Percentiles rank a stretch among this genome's conserved stretches.
phyloP scores from a whole-genome alignment of 2,329 filamentous ascomycete genomes.

The Furcasterigmium sp. region DNA sequence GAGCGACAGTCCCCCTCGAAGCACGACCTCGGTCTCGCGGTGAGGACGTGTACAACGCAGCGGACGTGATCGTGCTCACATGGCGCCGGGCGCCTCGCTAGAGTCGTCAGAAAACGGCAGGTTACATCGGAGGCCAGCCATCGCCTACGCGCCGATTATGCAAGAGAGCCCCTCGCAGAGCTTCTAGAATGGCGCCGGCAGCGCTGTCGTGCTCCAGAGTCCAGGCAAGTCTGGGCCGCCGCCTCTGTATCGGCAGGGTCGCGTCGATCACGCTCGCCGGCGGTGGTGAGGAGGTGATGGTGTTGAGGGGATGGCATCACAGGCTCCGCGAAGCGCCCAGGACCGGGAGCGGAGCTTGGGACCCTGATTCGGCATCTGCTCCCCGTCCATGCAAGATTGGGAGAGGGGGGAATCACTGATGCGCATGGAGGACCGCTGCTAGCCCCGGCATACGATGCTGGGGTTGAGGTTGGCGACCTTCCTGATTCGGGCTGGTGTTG shows the following conservation, averaged over 20 bases:
- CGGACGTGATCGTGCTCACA: background rate
- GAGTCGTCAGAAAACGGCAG: constrained; percentile 1
- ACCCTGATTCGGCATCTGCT: constrained; percentile 5
- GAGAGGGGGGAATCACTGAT: background rate
- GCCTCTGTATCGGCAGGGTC: background rate
- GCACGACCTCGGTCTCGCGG: too few relatives aligned
- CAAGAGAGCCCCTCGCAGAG: background rate
- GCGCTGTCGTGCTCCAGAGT: background rate
- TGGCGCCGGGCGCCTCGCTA: background rate
- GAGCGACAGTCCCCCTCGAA: too few relatives aligned
- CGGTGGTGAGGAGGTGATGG: background rate
- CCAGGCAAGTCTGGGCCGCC: too few relatives aligned
- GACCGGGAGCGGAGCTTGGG: background rate
- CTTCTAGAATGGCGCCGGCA: background rate
- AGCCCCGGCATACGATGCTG: constrained; percentile 1
- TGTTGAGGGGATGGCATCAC: background rate
- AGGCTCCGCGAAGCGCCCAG: background rate
- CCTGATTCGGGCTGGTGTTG: constrained; percentile 1
- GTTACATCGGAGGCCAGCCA: background rate
- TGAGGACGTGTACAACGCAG: too few relatives aligned
- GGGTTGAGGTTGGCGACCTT: constrained; percentile 1
- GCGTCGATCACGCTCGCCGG: background rate
- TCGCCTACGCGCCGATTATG: background rate
- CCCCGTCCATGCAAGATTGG: constrained; percentile 1
- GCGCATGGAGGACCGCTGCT: background rate